Conservation (phyloP, 768 basidiomycete genomes). For the Agaricus subrufescens region DNA sequence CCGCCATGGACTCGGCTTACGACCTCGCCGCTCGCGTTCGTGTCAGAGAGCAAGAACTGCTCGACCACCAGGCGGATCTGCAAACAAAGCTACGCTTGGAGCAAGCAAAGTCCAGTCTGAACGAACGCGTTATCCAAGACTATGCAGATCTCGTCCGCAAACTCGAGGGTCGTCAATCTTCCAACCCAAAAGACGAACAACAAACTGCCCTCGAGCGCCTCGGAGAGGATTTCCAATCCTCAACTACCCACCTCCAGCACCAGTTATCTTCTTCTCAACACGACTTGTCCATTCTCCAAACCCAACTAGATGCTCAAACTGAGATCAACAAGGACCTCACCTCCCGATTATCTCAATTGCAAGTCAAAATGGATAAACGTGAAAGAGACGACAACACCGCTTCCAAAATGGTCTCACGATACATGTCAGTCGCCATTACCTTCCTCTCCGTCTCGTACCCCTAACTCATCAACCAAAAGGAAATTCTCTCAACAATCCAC, state of each 20-base stretch:
- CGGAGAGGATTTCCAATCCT: slow-evolving; percentile 42
- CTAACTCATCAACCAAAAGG: slow-evolving; percentile 34
- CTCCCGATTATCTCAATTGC: slow-evolving; percentile 37
- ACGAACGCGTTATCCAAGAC: slow-evolving; percentile 62
- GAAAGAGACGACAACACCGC: slow-evolving; percentile 69
- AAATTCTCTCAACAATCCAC: slow-evolving; percentile 79
- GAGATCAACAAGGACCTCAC: slow-evolving; percentile 37
- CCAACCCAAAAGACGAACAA: neutral
- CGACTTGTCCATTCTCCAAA: slow-evolving; percentile 37
- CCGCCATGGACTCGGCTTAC: slow-evolving; percentile 47
- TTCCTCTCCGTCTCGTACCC: neutral
- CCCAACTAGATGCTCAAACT: slow-evolving; percentile 42
- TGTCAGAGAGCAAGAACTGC: slow-evolving; percentile 49
- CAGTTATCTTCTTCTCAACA: slow-evolving; percentile 38
- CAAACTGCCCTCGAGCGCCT: slow-evolving; percentile 42
- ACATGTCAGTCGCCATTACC: slow-evolving; percentile 53
- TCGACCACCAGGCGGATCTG: slow-evolving; percentile 44
- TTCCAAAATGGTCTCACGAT: slow-evolving; percentile 78
- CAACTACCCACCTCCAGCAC: slow-evolving; percentile 40
- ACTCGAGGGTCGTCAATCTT: slow-evolving; percentile 37
- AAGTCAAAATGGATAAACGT: slow-evolving; percentile 49
- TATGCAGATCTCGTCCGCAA: slow-evolving; percentile 72
- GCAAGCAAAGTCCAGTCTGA: slow-evolving; percentile 57
- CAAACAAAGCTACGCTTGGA: slow-evolving; percentile 39
- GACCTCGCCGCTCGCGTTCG: slow-evolving; percentile 49